Evolutionary conservation across 73 alveolate species (phyloP).

Genomic region (Paramecium bursaria): DNA sequence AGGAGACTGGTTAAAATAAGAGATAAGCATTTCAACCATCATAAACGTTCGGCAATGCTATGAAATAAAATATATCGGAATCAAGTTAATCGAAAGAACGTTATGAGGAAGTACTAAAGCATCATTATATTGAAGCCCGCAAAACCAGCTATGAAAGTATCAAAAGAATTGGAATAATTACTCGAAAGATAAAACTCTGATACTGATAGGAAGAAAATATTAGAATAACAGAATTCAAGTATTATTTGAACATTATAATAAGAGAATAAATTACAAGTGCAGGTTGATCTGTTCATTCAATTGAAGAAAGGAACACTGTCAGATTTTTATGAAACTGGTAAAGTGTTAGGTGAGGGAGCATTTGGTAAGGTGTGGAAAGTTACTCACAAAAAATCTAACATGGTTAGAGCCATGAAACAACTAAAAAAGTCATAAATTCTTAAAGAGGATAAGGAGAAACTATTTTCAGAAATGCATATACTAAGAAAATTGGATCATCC

Average conservation of each 20-base stretch:
- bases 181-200: constrained; percentile 51
- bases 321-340: constrained; percentile 50
- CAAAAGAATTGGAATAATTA: constrained; percentile 56
- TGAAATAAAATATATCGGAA: constrained; percentile 45
- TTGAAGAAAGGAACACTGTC: constrained; percentile 63
- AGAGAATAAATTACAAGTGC: not conserved
- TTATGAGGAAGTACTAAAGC: constrained; percentile 35
- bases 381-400: constrained; percentile 76
- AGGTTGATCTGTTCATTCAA: constrained; percentile 57
- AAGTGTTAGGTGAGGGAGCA: constrained; percentile 75
- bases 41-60: constrained; percentile 18
- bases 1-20: constrained; percentile 17
- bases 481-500: constrained; percentile 92
- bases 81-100: constrained; percentile 22
- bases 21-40: constrained; percentile 49
- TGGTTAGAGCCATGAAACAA: constrained; percentile 87
- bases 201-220: constrained; percentile 55
- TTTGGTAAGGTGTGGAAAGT: constrained; percentile 93
- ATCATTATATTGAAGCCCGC: too few species aligned
- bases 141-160: constrained; percentile 45
- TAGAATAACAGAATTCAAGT: constrained; percentile 5
- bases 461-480: constrained; percentile 82
- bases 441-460: constrained; percentile 66
- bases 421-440: constrained; percentile 79
- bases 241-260: not conserved